Base-by-base conservation (phyloP, 768 basidiomycete genomes). In the Trametes cingulata region DNA sequence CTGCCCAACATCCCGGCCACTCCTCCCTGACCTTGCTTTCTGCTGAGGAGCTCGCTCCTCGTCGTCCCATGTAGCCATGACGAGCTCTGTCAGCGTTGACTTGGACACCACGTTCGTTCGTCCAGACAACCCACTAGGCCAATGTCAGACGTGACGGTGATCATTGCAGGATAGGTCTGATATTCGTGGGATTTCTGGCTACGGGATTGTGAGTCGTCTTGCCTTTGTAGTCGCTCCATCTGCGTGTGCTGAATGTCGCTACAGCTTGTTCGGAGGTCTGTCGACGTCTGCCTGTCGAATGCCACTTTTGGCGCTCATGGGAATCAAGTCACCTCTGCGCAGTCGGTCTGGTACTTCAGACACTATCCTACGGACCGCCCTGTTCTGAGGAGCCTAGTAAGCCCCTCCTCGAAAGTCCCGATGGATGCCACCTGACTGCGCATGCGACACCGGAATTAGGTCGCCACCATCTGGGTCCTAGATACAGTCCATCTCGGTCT, bases 261-360 rank as follows among this genome's bases (percentile, higher is more conserved):
- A 35, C 22, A 58, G 57, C 27, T 46, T 58, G 50, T 58, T 58
- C 25, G 57, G 57, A 27, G 57, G 57, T 58, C 14, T 6, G 25
- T 5, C 6, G 15, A 6, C 36, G 3, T 25, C 22, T 8, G 4
- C 27, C 22, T 27, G 10, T 27, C 15, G 20, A 2, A 33, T 39
- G 10, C 22, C n/a, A 27, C 12, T 22, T 19, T 14, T 33, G 57
- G 29, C 10, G 19, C 17, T 20, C 22, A 20, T n/a, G 45, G 13
- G 3, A 15, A 17, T 25, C 1, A n/a, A 58, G 57, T 52, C n/a
- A 58, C 50, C 27, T 37, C 57, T 10, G 57, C 57, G 13, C 57
- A 58, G 50, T 42, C 57, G 1, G 43, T 8, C 9, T 58, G 57
- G 57, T 58, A 58, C 35, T 52, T 46, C 36, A 39, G 19, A 27